Evolutionary conservation across 1,284 basidiomycete genomes (phyloP).

Genomic region (Rhodotorula sp.): DNA sequence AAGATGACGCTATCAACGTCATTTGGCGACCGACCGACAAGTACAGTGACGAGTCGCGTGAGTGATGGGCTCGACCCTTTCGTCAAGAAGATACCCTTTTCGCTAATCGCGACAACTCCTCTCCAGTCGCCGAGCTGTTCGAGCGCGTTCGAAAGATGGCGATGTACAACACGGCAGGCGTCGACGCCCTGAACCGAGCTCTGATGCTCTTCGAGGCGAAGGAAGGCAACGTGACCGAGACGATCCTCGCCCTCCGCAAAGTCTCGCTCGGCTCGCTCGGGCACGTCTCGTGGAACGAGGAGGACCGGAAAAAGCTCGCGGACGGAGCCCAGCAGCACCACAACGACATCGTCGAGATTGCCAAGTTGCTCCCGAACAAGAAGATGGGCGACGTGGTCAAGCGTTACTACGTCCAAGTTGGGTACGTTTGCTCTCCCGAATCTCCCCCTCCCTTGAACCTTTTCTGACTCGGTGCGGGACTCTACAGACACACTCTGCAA

Average conservation of each 20-base stretch:
- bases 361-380: constrained; percentile 29
- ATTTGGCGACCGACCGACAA: constrained; percentile 18
- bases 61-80: not conserved
- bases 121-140: constrained; percentile 23
- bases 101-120: not conserved
- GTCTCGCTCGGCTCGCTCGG: constrained; percentile 31
- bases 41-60: constrained; percentile 15
- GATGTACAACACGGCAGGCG: constrained; percentile 33
- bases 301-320: constrained; percentile 33
- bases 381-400: constrained; percentile 42
- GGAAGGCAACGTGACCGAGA: constrained; percentile 23
- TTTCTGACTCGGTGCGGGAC: not conserved
- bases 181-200: constrained; percentile 38
- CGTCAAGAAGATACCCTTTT: not conserved
- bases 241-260: constrained; percentile 27
- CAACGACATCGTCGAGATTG: constrained; percentile 43
- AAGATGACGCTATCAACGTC: constrained; percentile 19
- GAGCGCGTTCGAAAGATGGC: constrained; percentile 23
- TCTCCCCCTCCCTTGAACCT: not conserved
- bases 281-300: constrained; percentile 39
- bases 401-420: constrained; percentile 41
- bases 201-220: constrained; percentile 22
- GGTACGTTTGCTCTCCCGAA: constrained; percentile 12
- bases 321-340: constrained; percentile 33
- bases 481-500: constrained; percentile 28